Conservation (phyloP, 371 early-diverging fungal species). For the Mortierella sp. region DNA sequence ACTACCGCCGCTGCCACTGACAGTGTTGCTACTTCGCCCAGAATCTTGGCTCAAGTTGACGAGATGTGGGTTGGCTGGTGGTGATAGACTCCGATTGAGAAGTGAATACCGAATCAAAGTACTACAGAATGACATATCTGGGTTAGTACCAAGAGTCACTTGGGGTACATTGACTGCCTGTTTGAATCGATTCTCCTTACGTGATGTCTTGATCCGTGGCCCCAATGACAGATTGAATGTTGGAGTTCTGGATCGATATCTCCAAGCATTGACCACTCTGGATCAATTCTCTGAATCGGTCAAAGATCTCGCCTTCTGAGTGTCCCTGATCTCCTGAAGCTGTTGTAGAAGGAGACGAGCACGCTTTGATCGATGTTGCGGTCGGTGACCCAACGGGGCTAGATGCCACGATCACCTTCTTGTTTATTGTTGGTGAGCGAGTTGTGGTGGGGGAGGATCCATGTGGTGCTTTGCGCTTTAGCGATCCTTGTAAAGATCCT, state of each 20-base stretch:
- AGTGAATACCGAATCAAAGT: constrained; percentile 42
- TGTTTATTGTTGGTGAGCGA: background rate
- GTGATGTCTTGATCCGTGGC: constrained; percentile 49
- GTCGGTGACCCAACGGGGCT: background rate
- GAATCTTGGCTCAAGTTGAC: constrained; percentile 28
- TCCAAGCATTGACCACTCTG: constrained; percentile 31
- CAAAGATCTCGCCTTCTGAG: constrained; percentile 25
- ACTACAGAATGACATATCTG: background rate
- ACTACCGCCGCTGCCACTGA: background rate
- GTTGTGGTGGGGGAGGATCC: background rate
- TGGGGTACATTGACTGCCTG: too few species aligned
- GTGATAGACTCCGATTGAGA: constrained; percentile 34
- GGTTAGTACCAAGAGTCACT: too few species aligned
- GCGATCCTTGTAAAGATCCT: background rate
- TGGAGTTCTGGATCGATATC: constrained; percentile 46
- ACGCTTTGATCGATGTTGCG: background rate
- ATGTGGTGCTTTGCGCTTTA: constrained; percentile 5
- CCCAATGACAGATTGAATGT: constrained; percentile 28
- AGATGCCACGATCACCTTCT: background rate
- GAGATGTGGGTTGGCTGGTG: constrained; percentile 50
- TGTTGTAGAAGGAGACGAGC: background rate
- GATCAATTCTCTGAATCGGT: constrained; percentile 34
- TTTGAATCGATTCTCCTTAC: constrained; percentile 25
- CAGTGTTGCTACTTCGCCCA: constrained; percentile 1
- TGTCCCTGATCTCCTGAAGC: background rate